Base-by-base conservation (phyloP, 1,284 basidiomycete species). In the Ustilago cynodontis region DNA sequence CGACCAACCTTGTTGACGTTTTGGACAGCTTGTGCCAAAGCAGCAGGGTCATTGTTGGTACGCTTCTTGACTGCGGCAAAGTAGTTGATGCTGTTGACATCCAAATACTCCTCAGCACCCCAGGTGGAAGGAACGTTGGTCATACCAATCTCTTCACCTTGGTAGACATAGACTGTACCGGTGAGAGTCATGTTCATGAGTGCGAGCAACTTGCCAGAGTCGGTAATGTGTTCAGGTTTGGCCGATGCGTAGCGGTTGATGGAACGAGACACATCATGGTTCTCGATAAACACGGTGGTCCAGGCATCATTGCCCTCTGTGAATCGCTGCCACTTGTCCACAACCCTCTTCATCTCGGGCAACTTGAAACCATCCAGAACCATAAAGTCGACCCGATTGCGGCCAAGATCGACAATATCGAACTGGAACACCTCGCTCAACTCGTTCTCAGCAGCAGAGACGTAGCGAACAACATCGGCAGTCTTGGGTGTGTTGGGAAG, bases 151-250 rank as follows among this genome's bases (percentile, higher is more conserved):
- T 83, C 82, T 53, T 83, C 61, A 35, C 93, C 92, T 86, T 93
- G 91, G 84, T 91, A 93, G 14, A 93, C 87, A 82, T 90, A 93
- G 71, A 91, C 85, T 13, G 92, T 92, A 2, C 92, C 92, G 1
- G 88, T 87, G 56, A 91, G 89, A 0, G 90, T 89, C 39, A 89
- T 87, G 77, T 92, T 88, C 56, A 92, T 85, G 26, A 92, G 86
- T 0, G 91, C 89, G 22, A 93, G 85, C 83, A 93, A 86, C 82
- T 92, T 92, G 10, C 90, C 91, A 1, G 90, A 90, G 8, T 87
- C 79, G 1, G 86, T 84, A 5, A 91, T 88, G 87, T 89, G 89
- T 76, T 89, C 85, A 0, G 88, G 87, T 0, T 88, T 87, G 81
- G 92, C 91, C 73, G 90, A 89, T 10, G 89, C 91, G 75, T 90